Conservation (phyloP, 345 rosid species). For the Leavenworthia alabamica region DNA sequence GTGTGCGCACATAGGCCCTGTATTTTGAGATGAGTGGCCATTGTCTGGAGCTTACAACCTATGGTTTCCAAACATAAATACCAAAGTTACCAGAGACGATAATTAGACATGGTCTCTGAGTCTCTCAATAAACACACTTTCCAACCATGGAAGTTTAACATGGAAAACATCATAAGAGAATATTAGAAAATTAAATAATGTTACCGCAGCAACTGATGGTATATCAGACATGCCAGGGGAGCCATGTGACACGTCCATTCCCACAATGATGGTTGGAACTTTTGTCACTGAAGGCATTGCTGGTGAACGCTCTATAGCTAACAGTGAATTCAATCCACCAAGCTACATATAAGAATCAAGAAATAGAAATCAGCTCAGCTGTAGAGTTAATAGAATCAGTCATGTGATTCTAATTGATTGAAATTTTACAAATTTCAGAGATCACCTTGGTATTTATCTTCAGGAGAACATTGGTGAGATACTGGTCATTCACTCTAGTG, state of each 20-base stretch:
- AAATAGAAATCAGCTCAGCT: background rate
- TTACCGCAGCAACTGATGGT: constrained; percentile 93
- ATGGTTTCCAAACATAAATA: constrained; percentile 1
- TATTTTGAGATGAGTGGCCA: constrained; percentile 89
- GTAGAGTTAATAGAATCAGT: background rate
- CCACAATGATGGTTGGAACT: constrained; percentile 78
- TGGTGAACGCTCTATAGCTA: constrained; percentile 60
- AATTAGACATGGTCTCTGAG: background rate
- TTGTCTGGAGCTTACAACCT: constrained; percentile 77
- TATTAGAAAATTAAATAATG: background rate
- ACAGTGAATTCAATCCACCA: constrained; percentile 77
- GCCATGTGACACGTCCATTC: constrained; percentile 98
- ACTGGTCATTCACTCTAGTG: constrained; percentile 66
- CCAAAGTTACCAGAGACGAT: background rate
- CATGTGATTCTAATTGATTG: background rate
- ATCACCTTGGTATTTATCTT: constrained; percentile 93
- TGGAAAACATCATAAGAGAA: background rate
- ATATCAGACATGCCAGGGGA: constrained; percentile 83
- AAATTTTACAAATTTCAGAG: background rate
- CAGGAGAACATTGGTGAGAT: constrained; percentile 76
- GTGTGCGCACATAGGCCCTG: constrained; percentile 83
- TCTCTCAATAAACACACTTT: background rate
- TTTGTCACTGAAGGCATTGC: constrained; percentile 61
- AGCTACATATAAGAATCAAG: constrained; percentile 40
- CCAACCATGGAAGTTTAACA: background rate